Conservation (phyloP, 805 yeast genomes). For the Candida tallmaniae region DNA sequence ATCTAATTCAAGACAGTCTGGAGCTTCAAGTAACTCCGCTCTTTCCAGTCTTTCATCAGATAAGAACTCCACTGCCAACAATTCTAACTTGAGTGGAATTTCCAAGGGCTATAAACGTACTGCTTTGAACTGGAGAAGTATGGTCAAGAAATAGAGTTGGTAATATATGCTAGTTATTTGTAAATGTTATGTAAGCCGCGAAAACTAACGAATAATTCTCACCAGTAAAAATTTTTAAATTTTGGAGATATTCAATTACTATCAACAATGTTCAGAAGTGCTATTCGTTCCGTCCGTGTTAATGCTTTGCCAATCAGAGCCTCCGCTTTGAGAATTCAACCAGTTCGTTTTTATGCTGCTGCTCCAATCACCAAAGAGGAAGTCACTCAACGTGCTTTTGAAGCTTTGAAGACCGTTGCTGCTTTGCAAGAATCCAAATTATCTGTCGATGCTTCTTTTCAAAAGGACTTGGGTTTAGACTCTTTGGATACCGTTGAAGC, state of each 20-base stretch:
- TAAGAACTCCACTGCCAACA: constrained; percentile 7
- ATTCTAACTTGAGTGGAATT: constrained; percentile 4
- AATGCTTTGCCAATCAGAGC: constrained; percentile 12
- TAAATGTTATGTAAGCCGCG: neutral
- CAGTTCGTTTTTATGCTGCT: constrained; percentile 53
- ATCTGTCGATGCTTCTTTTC: constrained; percentile 48
- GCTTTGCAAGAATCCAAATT: constrained; percentile 43
- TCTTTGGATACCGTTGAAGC: constrained; percentile 94
- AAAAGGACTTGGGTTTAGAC: constrained; percentile 80
- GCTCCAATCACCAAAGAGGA: constrained; percentile 70
- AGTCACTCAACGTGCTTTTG: constrained; percentile 75
- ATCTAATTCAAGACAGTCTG: constrained; percentile 12
- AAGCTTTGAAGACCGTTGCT: constrained; percentile 61
- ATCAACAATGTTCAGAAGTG: constrained; percentile 48
- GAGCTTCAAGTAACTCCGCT: constrained; percentile 24
- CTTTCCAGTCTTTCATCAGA: constrained; percentile 24
- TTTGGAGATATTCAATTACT: neutral
- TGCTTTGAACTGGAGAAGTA: constrained; percentile 36
- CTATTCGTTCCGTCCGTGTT: constrained; percentile 37
- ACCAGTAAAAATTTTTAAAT: neutral
- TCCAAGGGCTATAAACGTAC: constrained; percentile 21
- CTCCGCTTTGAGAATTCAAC: constrained; percentile 13
- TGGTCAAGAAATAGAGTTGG: constrained; percentile 11
- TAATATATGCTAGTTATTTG: neutral
- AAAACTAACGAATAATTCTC: neutral